These are phyloP conservation scores for Laetiporus sulphureus DNA, from an alignment of 1,284 basidiomycete species.

Conservation along the genomic window DNA sequence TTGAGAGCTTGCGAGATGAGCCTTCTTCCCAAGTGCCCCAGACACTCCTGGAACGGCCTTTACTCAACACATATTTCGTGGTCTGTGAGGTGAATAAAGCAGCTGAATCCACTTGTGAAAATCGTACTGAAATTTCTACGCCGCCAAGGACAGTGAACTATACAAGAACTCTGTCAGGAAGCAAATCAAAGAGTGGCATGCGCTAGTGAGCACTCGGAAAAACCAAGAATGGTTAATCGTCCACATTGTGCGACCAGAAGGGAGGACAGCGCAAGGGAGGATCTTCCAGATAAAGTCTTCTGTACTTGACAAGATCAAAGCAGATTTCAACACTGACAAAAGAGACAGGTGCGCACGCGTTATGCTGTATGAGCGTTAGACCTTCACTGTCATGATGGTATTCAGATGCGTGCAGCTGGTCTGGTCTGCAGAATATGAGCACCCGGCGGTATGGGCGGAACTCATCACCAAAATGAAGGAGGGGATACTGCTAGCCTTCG, in stretches of 20 bases:
- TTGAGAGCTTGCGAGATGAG: slow-evolving; percentile 70
- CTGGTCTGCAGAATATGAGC: slow-evolving; percentile 62
- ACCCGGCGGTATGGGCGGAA: slow-evolving; percentile 86
- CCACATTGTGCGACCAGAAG: slow-evolving; percentile 71
- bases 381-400: slow-evolving; percentile 3
- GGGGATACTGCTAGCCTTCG: slow-evolving; percentile 76
- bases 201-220: slow-evolving; percentile 57
- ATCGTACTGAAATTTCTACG: no score
- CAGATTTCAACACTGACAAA: slow-evolving; percentile 90
- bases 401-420: slow-evolving; percentile 75
- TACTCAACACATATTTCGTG: slow-evolving; percentile 83
- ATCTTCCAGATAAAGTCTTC: slow-evolving; percentile 80
- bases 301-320: slow-evolving; percentile 85
- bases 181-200: slow-evolving; percentile 90
- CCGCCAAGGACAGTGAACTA: slow-evolving; percentile 85
- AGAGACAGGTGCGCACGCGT: slow-evolving; percentile 80
- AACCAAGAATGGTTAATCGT: slow-evolving; percentile 89
- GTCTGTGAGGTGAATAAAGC: slow-evolving; percentile 69
- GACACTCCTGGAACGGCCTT: slow-evolving; percentile 77
- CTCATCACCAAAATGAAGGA: slow-evolving; percentile 88
- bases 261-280: slow-evolving; percentile 49
- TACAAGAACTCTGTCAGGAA: slow-evolving; percentile 77
- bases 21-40: slow-evolving; percentile 70
- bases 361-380: background rate
- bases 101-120: no score